Evolutionary conservation across 345 rosid species (phyloP), one percentile per base, ranked within the genome.

Genomic region (Camelina neglecta): DNA sequence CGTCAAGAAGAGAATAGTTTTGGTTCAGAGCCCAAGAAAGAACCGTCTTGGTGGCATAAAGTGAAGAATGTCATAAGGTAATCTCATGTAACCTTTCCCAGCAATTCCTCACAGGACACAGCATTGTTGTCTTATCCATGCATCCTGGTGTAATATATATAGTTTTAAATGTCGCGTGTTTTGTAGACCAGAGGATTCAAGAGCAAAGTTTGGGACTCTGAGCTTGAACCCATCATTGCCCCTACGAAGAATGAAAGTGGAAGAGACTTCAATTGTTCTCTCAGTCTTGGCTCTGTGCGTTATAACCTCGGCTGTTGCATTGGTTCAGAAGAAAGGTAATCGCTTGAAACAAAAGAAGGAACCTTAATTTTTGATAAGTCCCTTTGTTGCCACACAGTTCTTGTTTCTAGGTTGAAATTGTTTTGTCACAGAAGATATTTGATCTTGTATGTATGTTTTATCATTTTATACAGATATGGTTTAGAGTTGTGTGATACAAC

Each of bases 171-270:
- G 62, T 48, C 33, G 11, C 4, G 6, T 10, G 15, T 6, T 64
- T 50, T 63, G 78, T 91, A 88, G 95, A 82, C 72, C 49, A 73
- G 83, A 74, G 72, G 74, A 79, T 49, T 80, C 96, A 39, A 65
- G 73, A 70, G 86, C 89, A 42, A 73, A 87, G 80, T 90, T 90
- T 65, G 93, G 96, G 45, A 84, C 96, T 8, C 50, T 84, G 56
- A 79, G 81, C 45, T 35, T 83, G 67, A 78, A 50, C 55, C 61
- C 84, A 23, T 66, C 89, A 58, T 38, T 73, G 39, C 56, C 80
- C 16, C 63, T 69, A 53, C 60, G 73, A 80, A 73, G 64, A 4
- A 42, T 39, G 64, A 67, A 67, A 65, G 84, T 72, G 69, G 72
- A 86, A 36, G 82, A 79, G 55, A 71, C 76, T 45, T 63, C 84